Evolutionary conservation across 73 alveolate species (phyloP), one percentile per base, ranked within the genome.

Genomic region (Paramecium octaurelia): DNA sequence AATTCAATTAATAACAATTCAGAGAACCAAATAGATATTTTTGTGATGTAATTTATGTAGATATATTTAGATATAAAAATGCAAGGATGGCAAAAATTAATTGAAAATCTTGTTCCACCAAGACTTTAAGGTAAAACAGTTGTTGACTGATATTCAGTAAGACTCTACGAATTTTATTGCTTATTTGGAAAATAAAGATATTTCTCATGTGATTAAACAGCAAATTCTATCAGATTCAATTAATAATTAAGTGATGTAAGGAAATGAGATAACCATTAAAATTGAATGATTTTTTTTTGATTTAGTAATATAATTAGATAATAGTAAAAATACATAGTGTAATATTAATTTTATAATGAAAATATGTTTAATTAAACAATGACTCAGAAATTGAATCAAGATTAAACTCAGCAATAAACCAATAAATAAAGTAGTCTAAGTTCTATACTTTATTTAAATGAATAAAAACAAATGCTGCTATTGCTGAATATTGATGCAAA

Each of bases 321-420:
- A 8, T 4, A 6, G 6, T 54, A 54, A n/a, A 16, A 54, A 16
- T 18, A 18, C 69, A 54, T 54, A 7, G 21, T n/a, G 0, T 54
- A 23, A 16, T 54, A 23, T 54, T 54, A 54, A 23, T 64, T 7
- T 11, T 34, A 27, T 64, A 31, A 64, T 64, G 84, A 64, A 3
- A 64, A 27, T 64, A 64, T 64, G 84, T 64, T 64, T 23, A 64
- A 64, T 64, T 64, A 64, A 64, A 64, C 84, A 40, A 64, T 64
- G 29, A 64, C 84, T 64, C 9, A 54, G 69, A 54, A 54, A 34
- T 6, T 54, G 35, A 18, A 54, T 20, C 9, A 8, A 16, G 69
- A 54, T 54, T 54, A 54, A 54, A 16, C 23, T 54, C 8, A 1
- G 7, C 31, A 64, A 24, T 12, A 64, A 24, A 34, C 50, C 23